A percentile compares a stretch with the other conserved stretches of the same genome.
These are phyloP conservation scores for Leccinum rimulosum DNA, from an alignment of 768 basidiomycete genomes.

Conservation along the genomic window DNA sequence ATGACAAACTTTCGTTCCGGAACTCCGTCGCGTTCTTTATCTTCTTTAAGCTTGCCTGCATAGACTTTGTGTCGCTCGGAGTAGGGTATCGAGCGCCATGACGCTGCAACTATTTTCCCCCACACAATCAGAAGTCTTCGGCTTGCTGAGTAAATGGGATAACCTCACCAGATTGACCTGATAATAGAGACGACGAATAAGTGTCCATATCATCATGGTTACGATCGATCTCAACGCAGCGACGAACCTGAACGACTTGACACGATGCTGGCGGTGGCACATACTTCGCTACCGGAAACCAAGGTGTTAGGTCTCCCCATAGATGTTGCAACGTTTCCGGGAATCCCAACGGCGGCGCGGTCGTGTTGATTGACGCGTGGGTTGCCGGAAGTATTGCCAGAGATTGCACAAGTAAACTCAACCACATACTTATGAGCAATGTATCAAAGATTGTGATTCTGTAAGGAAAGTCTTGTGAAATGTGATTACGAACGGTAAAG, in stretches of 20 bases:
- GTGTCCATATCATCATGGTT: neutral
- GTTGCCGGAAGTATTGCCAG: neutral
- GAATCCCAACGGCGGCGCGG: neutral
- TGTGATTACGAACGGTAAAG: too few relatives aligned
- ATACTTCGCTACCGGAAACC: neutral
- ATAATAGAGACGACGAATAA: neutral
- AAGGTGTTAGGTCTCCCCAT: neutral
- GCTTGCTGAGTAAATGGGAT: neutral
- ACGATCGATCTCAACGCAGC: neutral
- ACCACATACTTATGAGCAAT: too few relatives aligned
- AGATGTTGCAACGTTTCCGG: neutral
- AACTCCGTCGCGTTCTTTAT: conserved; percentile 46
- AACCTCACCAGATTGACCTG: neutral
- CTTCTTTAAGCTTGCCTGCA: conserved; percentile 48
- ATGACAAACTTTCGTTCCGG: conserved; percentile 44
- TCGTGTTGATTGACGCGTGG: neutral
- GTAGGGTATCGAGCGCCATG: neutral
- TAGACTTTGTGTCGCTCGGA: conserved; percentile 32
- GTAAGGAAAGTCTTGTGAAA: too few relatives aligned
- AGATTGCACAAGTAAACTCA: neutral
- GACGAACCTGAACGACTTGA: neutral
- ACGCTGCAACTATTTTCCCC: neutral
- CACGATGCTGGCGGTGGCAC: neutral
- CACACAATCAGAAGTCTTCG: neutral
- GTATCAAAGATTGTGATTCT: neutral